Percentiles rank a stretch among this genome's conserved stretches.
These are phyloP conservation scores for Plasmodium blacklocki DNA, from an alignment of 169 alveolate genomes.

Conservation along the genomic window DNA sequence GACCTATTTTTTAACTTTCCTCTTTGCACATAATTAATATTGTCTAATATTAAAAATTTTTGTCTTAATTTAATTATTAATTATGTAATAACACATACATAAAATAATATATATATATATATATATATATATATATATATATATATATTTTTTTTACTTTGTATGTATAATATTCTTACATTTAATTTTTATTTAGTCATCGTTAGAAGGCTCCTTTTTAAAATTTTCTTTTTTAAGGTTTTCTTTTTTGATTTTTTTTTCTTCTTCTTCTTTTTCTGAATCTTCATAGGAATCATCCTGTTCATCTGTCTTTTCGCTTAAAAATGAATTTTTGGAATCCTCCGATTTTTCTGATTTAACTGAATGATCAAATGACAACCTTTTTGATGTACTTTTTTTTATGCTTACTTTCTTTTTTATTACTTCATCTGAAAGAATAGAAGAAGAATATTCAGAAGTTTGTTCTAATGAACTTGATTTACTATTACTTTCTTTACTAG, in stretches of 20 bases:
- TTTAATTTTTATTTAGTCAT: background rate
- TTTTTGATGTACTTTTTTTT: conserved; percentile 5
- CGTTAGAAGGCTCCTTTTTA: background rate
- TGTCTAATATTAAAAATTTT: no score
- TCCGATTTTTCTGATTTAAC: no score
- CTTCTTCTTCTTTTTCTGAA: conserved; percentile 15
- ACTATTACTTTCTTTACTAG: background rate
- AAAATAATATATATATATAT: no score
- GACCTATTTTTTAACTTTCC: no score
- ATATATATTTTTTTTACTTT: no score
- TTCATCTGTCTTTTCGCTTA: conserved; percentile 23
- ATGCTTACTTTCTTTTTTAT: background rate
- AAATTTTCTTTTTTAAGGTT: background rate
- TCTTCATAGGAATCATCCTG: conserved; percentile 46
- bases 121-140: no score
- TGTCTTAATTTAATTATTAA: no score
- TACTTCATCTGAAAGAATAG: background rate
- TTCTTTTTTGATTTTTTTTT: conserved; percentile 9
- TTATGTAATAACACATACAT: no score
- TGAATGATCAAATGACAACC: no score
- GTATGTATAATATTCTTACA: no score
- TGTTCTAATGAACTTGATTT: conserved; percentile 3
- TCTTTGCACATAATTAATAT: no score
- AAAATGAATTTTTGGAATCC: no score
- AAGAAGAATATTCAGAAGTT: background rate